Conservation (phyloP, 2,329 filamentous ascomycete genomes). For the Phaeosphaeriaceae sp. region DNA sequence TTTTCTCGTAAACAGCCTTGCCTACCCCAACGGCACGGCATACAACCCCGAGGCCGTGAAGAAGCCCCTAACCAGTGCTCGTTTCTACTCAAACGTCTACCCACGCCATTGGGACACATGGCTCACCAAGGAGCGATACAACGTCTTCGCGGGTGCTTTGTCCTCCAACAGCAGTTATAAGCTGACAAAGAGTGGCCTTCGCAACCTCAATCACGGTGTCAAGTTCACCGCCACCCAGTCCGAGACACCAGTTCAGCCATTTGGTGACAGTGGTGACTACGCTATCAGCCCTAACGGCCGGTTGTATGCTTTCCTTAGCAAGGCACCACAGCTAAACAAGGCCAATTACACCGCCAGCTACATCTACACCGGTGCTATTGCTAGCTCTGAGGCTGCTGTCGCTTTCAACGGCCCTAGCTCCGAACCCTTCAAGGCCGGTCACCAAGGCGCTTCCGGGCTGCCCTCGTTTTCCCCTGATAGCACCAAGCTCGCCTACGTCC, state of each 20-base stretch:
- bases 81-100: constrained; percentile 76
- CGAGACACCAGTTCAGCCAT: constrained; percentile 74
- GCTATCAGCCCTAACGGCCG: constrained; percentile 72
- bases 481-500: constrained; percentile 77
- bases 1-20: constrained; percentile 63
- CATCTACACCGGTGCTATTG: constrained; percentile 74
- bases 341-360: constrained; percentile 82
- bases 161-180: constrained; percentile 34
- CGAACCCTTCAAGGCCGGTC: constrained; percentile 38
- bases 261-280: constrained; percentile 79
- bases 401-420: constrained; percentile 44
- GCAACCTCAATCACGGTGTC: constrained; percentile 68
- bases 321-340: constrained; percentile 73
- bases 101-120: constrained; percentile 84
- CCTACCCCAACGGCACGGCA: constrained; percentile 72
- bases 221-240: constrained; percentile 59
- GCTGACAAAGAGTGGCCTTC: constrained; percentile 44
- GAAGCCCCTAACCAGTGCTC: constrained; percentile 67
- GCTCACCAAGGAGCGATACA: constrained; percentile 70
- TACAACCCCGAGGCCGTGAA: constrained; percentile 68
- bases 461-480: constrained; percentile 80
- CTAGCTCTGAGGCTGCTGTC: constrained; percentile 57
- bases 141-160: constrained; percentile 75
- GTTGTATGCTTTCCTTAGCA: constrained; percentile 69
- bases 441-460: constrained; percentile 69